Conservation (phyloP, 768 basidiomycete genomes). For the Rhodotorula toruloides region DNA sequence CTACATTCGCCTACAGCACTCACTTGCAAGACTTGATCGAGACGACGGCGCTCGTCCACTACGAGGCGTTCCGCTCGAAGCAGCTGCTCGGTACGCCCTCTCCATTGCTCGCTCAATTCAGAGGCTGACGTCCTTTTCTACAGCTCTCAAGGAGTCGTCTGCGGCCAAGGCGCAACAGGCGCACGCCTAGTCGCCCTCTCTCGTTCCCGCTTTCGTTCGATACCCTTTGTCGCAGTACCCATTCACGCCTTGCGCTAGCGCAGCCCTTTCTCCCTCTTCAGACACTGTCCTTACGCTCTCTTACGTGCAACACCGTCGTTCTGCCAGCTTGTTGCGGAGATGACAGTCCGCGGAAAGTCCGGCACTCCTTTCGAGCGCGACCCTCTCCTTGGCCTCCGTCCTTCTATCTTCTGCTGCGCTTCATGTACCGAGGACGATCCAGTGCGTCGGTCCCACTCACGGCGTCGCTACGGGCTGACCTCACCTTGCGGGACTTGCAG, state of each 20-base stretch:
- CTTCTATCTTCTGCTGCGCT: no score
- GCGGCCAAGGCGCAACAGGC: constrained; percentile 41
- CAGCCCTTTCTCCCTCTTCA: neutral
- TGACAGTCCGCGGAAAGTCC: no score
- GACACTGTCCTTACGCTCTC: no score
- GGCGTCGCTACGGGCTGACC: no score
- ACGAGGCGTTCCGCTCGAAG: constrained; percentile 98
- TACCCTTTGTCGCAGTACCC: neutral
- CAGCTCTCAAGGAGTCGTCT: constrained; percentile 84
- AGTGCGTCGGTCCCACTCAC: no score
- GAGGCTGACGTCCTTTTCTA: neutral
- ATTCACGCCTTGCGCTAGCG: neutral
- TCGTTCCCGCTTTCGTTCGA: neutral
- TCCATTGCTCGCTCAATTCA: neutral
- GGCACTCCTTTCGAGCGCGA: no score
- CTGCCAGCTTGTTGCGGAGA: neutral
- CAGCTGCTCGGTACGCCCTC: constrained; percentile 67
- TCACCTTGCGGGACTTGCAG: no score
- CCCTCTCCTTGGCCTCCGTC: no score
- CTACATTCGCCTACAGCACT: constrained; percentile 55
- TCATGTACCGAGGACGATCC: no score
- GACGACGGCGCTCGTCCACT: constrained; percentile 97
- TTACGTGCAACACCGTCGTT: no score
- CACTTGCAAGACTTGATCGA: constrained; percentile 98
- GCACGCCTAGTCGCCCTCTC: neutral